These are phyloP conservation scores for Trametes sanguinea DNA, from an alignment of 768 basidiomycete species.

Conservation along the genomic window DNA sequence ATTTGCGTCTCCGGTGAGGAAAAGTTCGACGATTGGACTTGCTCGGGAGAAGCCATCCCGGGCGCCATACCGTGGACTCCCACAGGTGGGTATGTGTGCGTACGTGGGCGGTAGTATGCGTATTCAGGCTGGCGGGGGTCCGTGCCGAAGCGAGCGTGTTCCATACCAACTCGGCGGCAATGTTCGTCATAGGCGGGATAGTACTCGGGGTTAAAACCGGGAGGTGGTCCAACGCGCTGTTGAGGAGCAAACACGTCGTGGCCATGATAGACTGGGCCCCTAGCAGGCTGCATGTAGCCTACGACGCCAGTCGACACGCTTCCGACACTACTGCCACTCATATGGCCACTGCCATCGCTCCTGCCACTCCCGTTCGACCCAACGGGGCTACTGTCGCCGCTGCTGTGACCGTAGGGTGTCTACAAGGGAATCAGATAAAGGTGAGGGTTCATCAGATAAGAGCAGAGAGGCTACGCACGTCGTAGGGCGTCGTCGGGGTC, in stretches of 20 bases:
- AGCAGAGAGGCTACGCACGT: constrained; percentile 6
- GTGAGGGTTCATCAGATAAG: constrained; percentile 20
- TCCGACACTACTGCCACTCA: constrained; percentile 10
- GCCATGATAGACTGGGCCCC: constrained; percentile 5
- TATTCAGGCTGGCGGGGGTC: constrained; percentile 16
- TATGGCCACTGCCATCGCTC: constrained; percentile 19
- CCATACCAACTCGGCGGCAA: constrained; percentile 22
- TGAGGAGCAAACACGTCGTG: constrained; percentile 9
- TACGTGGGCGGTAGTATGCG: constrained; percentile 23
- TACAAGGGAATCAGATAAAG: constrained; percentile 12
- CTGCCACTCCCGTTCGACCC: constrained; percentile 14
- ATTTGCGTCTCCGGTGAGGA: constrained; percentile 4
- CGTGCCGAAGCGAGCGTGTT: constrained; percentile 19
- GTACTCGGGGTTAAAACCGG: constrained; percentile 18
- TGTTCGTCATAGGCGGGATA: constrained; percentile 26
- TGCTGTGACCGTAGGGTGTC: constrained; percentile 9
- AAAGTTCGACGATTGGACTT: constrained; percentile 4
- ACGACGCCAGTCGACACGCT: constrained; percentile 22
- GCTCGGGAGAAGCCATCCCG: constrained; percentile 12
- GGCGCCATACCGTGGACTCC: constrained; percentile 8
- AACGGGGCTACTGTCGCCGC: constrained; percentile 21
- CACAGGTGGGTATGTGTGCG: constrained; percentile 19
- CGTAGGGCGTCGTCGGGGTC: constrained; percentile 14
- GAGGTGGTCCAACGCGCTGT: constrained; percentile 11
- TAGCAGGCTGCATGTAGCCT: constrained; percentile 2